Evolutionary conservation across 805 yeast species (phyloP), one percentile per base, ranked within the genome.

Genomic region (Wickerhamomyces kurtzmanii): DNA sequence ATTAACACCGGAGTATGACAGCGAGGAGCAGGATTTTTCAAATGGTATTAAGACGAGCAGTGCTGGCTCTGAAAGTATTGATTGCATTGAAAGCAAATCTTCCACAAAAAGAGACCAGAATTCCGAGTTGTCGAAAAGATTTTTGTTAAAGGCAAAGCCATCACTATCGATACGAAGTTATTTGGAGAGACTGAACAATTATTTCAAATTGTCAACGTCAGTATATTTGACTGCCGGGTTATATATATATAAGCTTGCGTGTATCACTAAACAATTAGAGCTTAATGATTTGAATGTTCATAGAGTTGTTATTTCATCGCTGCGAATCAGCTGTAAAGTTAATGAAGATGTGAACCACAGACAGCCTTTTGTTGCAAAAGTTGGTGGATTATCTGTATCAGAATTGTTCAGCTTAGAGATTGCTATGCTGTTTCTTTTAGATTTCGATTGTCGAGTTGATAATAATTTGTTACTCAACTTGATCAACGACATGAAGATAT

Each of bases 401-500:
- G 80, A 72, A 30, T 48, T 72, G 27, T 49, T 57, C 30, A 50
- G 57, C 16, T 47, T 73, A 24, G 80, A 72, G 39, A 59, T 70
- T 13, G 62, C 72, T 1, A 51, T 71, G 22, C 45, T 73, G 31
- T 67, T 65, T 38, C 41, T 71, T 25, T 34, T 66, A 27, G 65
- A 69, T 40, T 72, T 69, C 43, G 62, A 67, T 26, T 47, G 73
- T 31, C 60, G 58, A 24, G 63, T 66, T 6, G 65, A 65, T 31
- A 49, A 51, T 22, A 34, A 33, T 3, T 29, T 43, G 5, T 47
- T 66, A 13, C 18, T 16, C 1, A 10, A 17, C 1, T 22, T 33
- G 4, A 11, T 39, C 2, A 20, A 17, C 10, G 27, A 26, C 8
- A 12, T 37, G 4, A 25, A 28, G n/a, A n/a, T n/a, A n/a, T n/a